Base-by-base conservation (phyloP, 2,329 filamentous ascomycete genomes). In the Pseudocercospora pini-densiflorae region DNA sequence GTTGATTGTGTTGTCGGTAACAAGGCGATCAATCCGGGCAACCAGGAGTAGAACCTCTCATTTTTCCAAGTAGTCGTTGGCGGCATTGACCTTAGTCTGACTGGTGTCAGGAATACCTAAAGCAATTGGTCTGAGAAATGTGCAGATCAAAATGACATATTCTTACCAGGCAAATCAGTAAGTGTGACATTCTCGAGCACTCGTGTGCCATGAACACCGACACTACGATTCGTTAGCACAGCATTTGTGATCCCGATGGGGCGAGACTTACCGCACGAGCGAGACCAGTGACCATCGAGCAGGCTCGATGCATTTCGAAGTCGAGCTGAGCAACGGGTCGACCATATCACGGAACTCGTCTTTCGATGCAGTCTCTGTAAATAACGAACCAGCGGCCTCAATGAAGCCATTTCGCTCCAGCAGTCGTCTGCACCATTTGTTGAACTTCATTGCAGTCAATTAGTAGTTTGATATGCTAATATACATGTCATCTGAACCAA, bases 141-240 rank as follows among this genome's bases (percentile, higher is more conserved):
- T n/a, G 16, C 10, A 29, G 3, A 40, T 12, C 45, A 12, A 6
- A 16, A n/a, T n/a, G 36, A 19, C 23, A 59, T 29, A n/a, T 5
- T 21, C 63, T 27, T 64, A 70, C 70, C 70, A 40, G 70, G 67
- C 1, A 72, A 61, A 58, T 72, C 70, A 0, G 57, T 57, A 12
- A 72, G 33, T 1, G 58, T 63, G 10, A 63, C 21, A 21, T 66
- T 45, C 2, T 62, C 3, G 1, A 71, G 61, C 3, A 71, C 5
- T 16, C 57, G 36, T 5, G 68, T 62, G 2, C 49, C 54, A 2
- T 33, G 24, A 7, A 67, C 51, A 4, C 68, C 70, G 5, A 70
- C 43, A 3, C 63, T 60, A 31, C 10, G 3, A 40, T 1, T 49
- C 1, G 21, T 68, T 21, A 68, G 65, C 33, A 27, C 27, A 16